Evolutionary conservation across 2,329 filamentous ascomycete genomes (phyloP), one percentile per base, ranked within the genome.

Genomic region (Colletotrichum lentis): DNA sequence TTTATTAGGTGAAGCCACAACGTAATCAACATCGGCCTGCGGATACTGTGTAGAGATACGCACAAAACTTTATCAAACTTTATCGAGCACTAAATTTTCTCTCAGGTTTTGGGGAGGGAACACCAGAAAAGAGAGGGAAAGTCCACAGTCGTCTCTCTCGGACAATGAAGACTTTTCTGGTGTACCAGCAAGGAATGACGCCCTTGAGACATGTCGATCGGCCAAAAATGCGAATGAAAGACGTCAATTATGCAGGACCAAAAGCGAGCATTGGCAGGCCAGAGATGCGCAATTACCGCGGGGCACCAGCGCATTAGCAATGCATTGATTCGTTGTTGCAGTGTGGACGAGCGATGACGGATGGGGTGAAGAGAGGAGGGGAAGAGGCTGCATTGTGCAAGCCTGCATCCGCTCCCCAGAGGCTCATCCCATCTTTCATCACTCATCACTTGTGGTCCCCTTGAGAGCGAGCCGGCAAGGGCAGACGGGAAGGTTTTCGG

Each of bases 261-360:
- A 56, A 50, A 49, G 43, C 54, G 50, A 62, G 63, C 54, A 49
- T 24, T 31, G 31, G 44, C 58, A 62, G 54, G 49, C 41, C 61
- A 64, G 61, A 65, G 43, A 66, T 61, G 66, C 62, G 65, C 62
- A 60, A 65, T 68, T 65, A 55, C 55, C 65, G 61, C 43, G 61
- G 60, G 59, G 52, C 43, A 20, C 20, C 54, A 64, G 18, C 22
- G 46, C 44, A 47, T 58, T 39, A 24, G 35, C 41, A 1, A 22
- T 22, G 24, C 22, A 11, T 31, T 68, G 62, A 65, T 61, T 65
- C 55, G 62, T 31, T 54, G 10, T 12, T 35, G 16, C 12, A 7
- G 14, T 16, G 12, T 55, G 31, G 31, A 65, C 60, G 44, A 65
- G 35, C 50, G 49, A 49, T 68, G 50, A 68, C 62, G 62, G 55